These are phyloP conservation scores for Kurtzmaniella natalensis DNA, from an alignment of 1,139 yeast species.

Conservation along the genomic window DNA sequence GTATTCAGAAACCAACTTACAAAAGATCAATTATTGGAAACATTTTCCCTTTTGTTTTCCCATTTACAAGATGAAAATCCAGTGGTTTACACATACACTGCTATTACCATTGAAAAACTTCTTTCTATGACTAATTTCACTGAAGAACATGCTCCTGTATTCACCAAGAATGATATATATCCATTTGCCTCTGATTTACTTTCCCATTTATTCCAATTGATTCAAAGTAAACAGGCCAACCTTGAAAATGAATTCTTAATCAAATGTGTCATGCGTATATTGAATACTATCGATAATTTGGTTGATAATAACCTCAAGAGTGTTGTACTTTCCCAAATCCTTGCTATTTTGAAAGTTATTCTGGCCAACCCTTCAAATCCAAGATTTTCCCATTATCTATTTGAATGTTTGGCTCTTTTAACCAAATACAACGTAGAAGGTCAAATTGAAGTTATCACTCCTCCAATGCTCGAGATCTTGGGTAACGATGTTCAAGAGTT, in stretches of 20 bases:
- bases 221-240: constrained; percentile 64
- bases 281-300: constrained; percentile 69
- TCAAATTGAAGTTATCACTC: constrained; percentile 57
- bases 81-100: constrained; percentile 89
- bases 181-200: constrained; percentile 49
- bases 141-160: constrained; percentile 48
- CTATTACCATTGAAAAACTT: constrained; percentile 87
- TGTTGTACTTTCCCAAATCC: constrained; percentile 58
- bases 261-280: constrained; percentile 82
- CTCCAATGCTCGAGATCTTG: constrained; percentile 62
- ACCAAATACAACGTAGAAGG: constrained; percentile 44
- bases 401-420: constrained; percentile 81
- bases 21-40: constrained; percentile 72
- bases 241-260: constrained; percentile 91
- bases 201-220: constrained; percentile 60
- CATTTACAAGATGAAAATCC: constrained; percentile 63
- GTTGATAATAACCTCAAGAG: constrained; percentile 34
- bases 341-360: constrained; percentile 65
- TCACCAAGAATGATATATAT: constrained; percentile 65
- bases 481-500: constrained; percentile 90
- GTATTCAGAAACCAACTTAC: constrained; percentile 90
- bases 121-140: constrained; percentile 65
- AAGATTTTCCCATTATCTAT: constrained; percentile 81
- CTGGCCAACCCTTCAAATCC: constrained; percentile 95
- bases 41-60: constrained; percentile 74